Conservation (phyloP, 257 asterid species). For the Coffea eugenioides region DNA sequence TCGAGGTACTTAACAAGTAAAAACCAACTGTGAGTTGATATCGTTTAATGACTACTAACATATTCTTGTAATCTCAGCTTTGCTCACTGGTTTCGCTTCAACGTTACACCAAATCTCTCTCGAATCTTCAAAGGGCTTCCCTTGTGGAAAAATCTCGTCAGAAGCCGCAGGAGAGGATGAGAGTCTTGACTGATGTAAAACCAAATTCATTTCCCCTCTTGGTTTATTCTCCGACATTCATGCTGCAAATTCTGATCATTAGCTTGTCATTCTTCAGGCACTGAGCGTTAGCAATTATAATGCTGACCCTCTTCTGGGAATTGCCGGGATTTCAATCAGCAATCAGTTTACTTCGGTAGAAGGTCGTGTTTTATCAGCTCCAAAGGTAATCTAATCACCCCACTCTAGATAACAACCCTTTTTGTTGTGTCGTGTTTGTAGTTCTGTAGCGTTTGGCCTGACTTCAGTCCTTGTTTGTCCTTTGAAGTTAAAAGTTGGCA, state of each 20-base stretch:
- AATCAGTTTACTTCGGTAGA: conserved; percentile 44
- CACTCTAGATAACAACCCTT: neutral
- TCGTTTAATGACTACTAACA: neutral
- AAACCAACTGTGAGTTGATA: neutral
- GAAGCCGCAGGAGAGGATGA: conserved; percentile 69
- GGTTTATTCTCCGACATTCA: neutral
- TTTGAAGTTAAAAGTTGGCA: conserved; percentile 57
- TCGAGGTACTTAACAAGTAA: conserved; percentile 44
- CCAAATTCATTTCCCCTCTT: neutral
- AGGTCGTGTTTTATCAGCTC: conserved; percentile 67
- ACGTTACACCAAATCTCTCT: conserved; percentile 61
- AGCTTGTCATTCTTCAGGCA: conserved; percentile 41
- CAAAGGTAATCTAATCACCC: conserved; percentile 38
- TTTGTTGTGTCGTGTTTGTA: neutral
- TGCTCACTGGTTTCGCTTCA: conserved; percentile 66
- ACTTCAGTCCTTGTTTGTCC: neutral
- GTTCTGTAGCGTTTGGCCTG: neutral
- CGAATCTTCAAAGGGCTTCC: conserved; percentile 61
- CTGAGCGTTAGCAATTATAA: conserved; percentile 44
- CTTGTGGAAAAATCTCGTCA: conserved; percentile 75
- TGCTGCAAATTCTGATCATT: conserved; percentile 3
- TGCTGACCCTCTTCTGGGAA: conserved; percentile 46
- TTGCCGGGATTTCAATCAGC: conserved; percentile 53
- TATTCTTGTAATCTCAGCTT: conserved; percentile 33
- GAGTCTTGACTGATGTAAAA: conserved; percentile 41